Base-by-base conservation (phyloP, 495 filamentous ascomycete genomes). In the Xylaria sp. region DNA sequence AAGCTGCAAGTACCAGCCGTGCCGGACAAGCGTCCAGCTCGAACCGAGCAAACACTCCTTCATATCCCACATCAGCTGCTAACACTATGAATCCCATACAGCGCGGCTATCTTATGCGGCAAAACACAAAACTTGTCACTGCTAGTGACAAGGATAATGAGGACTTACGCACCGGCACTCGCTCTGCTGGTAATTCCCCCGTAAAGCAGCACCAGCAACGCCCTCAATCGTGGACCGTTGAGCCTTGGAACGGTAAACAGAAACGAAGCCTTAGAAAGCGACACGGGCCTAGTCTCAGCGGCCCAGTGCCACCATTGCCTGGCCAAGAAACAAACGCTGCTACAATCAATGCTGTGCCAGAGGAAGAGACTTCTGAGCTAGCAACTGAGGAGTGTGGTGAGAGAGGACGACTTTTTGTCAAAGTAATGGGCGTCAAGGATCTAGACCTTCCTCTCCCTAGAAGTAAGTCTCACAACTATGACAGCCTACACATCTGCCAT, bases 81-180 rank as follows among this genome's bases (percentile, higher is more conserved):
- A 90, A 95, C 84, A 75, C 80, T 61, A 74, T 69, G 68, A 71
- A 79, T 55, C 81, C 75, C 19, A 82, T 84, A 90, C 91, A 99
- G 96, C 93, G 96, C 84, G 96, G 96, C 26, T 99, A 99, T 75
- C 87, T 99, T 40, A 98, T 98, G 96, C 90, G 96, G 73, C 96
- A 99, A 73, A 99, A 98, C 80, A 98, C 96, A 21, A 98, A 97
- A 77, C 88, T 99, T 53, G 93, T 99, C 65, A 92, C 97, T 69
- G 96, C 97, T 70, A 97, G 90, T 78, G 89, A 91, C 68, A 84
- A 85, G 72, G 85, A 86, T 21, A 81, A 83, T 1, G 81, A 86
- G 53, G 87, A 88, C n/a, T 68, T 80, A 61, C 87, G 83, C 68
- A 33, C 75, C 3, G 88, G 84, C 21, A 86, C 86, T 19, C 88